A percentile compares a stretch with the other conserved stretches of the same genome.
Conservation (phyloP, 1,284 basidiomycete species). For the Sporisorium graminicola region DNA sequence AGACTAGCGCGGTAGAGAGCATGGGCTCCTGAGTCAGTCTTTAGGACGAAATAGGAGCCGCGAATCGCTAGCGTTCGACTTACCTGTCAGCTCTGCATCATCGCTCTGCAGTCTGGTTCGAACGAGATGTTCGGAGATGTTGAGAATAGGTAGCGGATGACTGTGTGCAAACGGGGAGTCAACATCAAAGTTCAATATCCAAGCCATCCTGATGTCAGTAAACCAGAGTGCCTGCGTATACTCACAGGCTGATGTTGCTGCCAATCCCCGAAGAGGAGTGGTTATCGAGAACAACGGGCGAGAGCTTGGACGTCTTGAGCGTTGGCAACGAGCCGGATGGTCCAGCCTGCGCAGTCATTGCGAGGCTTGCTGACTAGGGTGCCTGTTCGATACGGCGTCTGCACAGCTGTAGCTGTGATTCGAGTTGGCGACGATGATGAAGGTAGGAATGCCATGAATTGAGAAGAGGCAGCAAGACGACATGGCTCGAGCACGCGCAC, state of each 20-base stretch:
- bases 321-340: constrained; percentile 17
- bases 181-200: neutral
- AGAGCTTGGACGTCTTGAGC: constrained; percentile 33
- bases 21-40: too few species aligned
- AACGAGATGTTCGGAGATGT: constrained; percentile 94
- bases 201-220: neutral
- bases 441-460: neutral
- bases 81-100: constrained; percentile 15
- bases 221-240: neutral
- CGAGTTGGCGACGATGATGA: neutral
- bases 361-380: neutral
- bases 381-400: neutral
- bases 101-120: constrained; percentile 78
- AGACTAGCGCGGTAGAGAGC: constrained; percentile 73
- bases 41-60: too few species aligned
- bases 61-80: neutral
- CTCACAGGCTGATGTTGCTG: constrained; percentile 43
- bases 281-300: constrained; percentile 46
- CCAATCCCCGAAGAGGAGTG: constrained; percentile 33
- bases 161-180: neutral
- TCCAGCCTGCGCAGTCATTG: constrained; percentile 27
- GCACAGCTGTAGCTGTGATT: neutral
- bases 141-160: constrained; percentile 94
- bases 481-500: constrained; percentile 29
- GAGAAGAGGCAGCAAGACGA: neutral